These are phyloP conservation scores for Brasilioporus rufonigricans DNA, from an alignment of 768 basidiomycete species.

Conservation along the genomic window DNA sequence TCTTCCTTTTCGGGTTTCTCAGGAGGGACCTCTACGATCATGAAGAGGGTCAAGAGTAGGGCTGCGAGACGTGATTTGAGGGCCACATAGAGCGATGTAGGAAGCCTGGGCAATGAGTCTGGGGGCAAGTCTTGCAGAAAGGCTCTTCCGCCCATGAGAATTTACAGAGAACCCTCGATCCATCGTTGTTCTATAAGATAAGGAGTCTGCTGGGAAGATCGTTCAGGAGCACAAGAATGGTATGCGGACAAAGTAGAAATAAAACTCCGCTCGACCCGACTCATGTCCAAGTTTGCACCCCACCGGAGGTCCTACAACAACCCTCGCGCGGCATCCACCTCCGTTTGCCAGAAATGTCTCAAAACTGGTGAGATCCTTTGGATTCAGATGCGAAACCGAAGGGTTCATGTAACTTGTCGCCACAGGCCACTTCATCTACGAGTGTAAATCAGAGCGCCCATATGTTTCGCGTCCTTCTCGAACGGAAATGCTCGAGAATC, in stretches of 20 bases:
- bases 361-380: conserved; percentile 45
- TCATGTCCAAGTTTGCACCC: conserved; percentile 81
- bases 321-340: conserved; percentile 61
- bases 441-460: conserved; percentile 80
- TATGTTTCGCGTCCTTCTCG: conserved; percentile 90
- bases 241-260: background rate
- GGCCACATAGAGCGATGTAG: conserved; percentile 48
- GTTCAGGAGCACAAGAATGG: conserved; percentile 8
- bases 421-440: conserved; percentile 85
- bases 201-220: conserved; percentile 15
- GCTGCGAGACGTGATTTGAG: conserved; percentile 47
- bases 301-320: conserved; percentile 61
- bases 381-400: conserved; percentile 4
- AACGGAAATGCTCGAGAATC: conserved; percentile 82
- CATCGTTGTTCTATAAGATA: background rate
- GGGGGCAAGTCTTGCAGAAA: conserved; percentile 47
- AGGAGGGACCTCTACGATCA: conserved; percentile 49
- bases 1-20: conserved; percentile 67
- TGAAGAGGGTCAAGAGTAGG: conserved; percentile 46
- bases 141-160: conserved; percentile 67
- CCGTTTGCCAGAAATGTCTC: conserved; percentile 83
- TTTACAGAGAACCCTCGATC: background rate
- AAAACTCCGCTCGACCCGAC: conserved; percentile 12
- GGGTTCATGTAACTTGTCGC: background rate
- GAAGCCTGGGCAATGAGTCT: conserved; percentile 58